A percentile compares a stretch with the other conserved stretches of the same genome.
Conservation (phyloP, 1,139 yeast genomes). For the Eremothecium sinecaudum region DNA sequence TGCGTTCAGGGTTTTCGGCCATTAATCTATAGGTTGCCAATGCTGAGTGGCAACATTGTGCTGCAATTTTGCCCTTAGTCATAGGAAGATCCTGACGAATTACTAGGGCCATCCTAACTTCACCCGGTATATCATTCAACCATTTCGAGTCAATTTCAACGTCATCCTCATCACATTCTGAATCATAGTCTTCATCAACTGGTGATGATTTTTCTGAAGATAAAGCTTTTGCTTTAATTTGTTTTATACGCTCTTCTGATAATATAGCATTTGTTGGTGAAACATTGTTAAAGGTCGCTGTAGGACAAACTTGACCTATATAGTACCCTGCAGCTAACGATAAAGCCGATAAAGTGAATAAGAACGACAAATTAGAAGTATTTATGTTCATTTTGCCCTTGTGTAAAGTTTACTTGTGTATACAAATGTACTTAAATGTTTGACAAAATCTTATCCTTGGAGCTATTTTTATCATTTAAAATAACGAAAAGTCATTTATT, state of each 20-base stretch:
- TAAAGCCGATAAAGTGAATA: conserved; percentile 15
- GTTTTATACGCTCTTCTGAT: conserved; percentile 2
- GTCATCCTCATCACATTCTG: conserved; percentile 37
- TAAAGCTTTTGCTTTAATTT: neutral
- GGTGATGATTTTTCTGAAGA: conserved; percentile 14
- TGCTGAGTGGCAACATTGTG: conserved; percentile 98
- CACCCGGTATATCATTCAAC: conserved; percentile 60
- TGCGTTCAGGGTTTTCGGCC: conserved; percentile 39
- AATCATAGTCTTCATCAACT: conserved; percentile 14
- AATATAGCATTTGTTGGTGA: conserved; percentile 1
- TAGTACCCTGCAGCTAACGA: conserved; percentile 26
- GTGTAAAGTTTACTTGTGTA: too few species aligned
- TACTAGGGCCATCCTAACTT: conserved; percentile 78
- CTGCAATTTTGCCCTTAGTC: conserved; percentile 95
- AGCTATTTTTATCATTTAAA: too few species aligned
- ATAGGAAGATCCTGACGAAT: conserved; percentile 83
- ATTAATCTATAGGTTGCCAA: conserved; percentile 75
- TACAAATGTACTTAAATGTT: too few species aligned
- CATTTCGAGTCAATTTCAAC: conserved; percentile 46
- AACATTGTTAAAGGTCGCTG: neutral
- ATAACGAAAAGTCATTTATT: neutral
- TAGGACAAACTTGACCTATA: conserved; percentile 17
- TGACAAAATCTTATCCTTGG: too few species aligned
- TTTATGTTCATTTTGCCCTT: too few species aligned
- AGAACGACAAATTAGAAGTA: conserved; percentile 7